Evolutionary conservation across 176 grass and related monocot species (phyloP), one percentile per base, ranked within the genome.

Genomic region (Lolium multiflorum): DNA sequence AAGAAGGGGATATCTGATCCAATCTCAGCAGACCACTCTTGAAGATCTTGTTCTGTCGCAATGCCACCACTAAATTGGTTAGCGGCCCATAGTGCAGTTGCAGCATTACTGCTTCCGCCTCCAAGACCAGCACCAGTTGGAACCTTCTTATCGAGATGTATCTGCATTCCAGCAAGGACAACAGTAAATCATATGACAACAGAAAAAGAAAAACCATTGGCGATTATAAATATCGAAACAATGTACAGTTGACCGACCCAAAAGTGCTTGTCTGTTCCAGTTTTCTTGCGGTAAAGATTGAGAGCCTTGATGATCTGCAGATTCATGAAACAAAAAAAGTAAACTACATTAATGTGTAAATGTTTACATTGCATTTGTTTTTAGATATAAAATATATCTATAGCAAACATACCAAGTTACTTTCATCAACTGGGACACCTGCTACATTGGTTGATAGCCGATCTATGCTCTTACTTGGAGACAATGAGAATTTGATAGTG

Each of bases 111-210:
- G 74, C 97, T 99, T 88, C 97, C 94, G 58, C 97, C 97, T 86
- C 97, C 97, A 68, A 99, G 94, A 85, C 97, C 97, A 83, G 97
- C 97, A 84, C 97, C 97, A 89, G 97, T 99, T 44, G 97, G 97
- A 37, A 99, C 94, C 64, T 91, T 97, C 88, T 99, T 99, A 91
- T 99, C 92, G 48, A 99, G 94, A 92, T 99, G 92, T 76, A 99
- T 94, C 97, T 99, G 28, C 79, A 87, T 55, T 54, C 65, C 14
- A 79, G 80, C 25, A 51, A 58, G 68, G 71, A 87, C 22, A 17
- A 50, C 7, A 67, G 17, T 28, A 52, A 84, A 66, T 75, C 47
- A 69, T 28, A 79, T 16, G 22, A 63, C 5, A 75, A 58, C 20
- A 61, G 16, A 73, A 76, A 84, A 1, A 63, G 14, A 76, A 76